Conservation (phyloP, 495 filamentous ascomycete genomes). For the Tuber microsphaerosporum region DNA sequence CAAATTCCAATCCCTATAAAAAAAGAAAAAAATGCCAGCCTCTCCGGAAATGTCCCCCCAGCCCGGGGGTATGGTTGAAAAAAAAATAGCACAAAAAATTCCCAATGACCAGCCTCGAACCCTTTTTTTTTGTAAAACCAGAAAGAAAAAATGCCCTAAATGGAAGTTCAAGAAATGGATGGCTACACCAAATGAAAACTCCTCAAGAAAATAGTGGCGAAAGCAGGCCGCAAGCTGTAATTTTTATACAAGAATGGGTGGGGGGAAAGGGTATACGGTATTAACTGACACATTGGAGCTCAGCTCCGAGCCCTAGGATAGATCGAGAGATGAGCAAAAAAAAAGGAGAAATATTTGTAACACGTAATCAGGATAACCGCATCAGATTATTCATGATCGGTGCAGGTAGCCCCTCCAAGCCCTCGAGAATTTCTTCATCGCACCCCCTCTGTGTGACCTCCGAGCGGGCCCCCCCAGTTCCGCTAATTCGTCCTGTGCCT, state of each 20-base stretch:
- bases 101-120: neutral
- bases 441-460: neutral
- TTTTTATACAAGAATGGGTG: neutral
- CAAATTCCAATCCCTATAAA: neutral
- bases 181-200: neutral
- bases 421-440: neutral
- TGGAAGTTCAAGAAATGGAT: neutral
- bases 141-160: neutral
- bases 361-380: neutral
- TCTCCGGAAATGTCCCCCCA: neutral
- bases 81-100: neutral
- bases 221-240: neutral
- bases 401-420: neutral
- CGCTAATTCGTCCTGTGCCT: slow-evolving; percentile 1
- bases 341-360: neutral
- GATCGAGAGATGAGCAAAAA: neutral
- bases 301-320: neutral
- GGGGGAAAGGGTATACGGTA: neutral
- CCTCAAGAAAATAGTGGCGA: neutral
- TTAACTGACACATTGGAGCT: neutral
- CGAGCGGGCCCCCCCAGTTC: neutral
- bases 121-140: neutral
- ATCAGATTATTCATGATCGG: neutral
- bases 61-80: neutral
- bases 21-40: neutral